Base-by-base conservation (phyloP, 768 basidiomycete species). In the Termitomyces sp. region DNA sequence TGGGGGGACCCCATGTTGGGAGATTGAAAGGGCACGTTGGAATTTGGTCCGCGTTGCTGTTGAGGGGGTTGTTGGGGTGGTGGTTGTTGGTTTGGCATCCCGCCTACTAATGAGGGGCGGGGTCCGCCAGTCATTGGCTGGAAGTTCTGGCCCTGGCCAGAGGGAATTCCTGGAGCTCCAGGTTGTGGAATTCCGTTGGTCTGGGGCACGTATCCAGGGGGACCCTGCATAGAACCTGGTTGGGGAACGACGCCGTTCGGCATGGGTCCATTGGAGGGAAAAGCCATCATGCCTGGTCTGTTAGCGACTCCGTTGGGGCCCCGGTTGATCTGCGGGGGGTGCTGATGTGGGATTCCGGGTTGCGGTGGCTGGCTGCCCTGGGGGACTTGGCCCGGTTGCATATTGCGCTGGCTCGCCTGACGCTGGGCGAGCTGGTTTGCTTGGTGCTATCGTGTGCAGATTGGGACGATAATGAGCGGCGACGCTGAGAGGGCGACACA, bases 1-100 rank as follows among this genome's bases (percentile, higher is more conserved):
- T 84, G 84, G 0, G 83, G 80, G 4, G 85, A 85, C 2, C 83
- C 75, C 70, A 88, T 84, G 2, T 80, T 85, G 4, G 87, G 87
- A 22, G 85, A 87, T 42, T 79, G 83, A 68, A 84, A 88, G 9
- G 81, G 79, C 14, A 79, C 83, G 55, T 80, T 80, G 20, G 77
- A 72, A 54, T 82, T 81, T 20, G 77, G 73, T 3, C 65, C 69
- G 24, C 79, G 79, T 59, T 77, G 79, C 42, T 67, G 74, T 56
- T 67, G 71, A 34, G 48, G 54, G 3, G 26, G 61, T 41, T 65
- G 64, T 43, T 62, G 63, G 18, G 60, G 61, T 16, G 56, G 62
- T 8, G 51, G 62, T 34, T 50, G 53, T 22, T 46, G 29, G 62
- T 64, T 61, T 48, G 57, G 67, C 52, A 65, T 69, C 16, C 62